Base-by-base conservation (phyloP, 257 asterid genomes). In the Solanum chaucha region DNA sequence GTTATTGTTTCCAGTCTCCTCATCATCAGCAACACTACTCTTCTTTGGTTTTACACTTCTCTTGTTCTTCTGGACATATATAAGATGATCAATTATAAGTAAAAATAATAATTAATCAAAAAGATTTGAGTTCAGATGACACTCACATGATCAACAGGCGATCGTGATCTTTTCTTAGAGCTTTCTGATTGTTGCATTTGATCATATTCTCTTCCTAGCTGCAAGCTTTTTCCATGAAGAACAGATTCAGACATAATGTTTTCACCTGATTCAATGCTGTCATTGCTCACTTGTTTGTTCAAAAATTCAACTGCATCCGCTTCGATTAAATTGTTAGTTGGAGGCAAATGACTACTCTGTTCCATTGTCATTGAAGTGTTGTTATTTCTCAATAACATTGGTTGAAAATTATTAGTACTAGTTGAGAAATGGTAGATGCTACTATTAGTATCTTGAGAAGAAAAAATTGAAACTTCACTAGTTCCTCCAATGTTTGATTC, bases 131-230 rank as follows among this genome's bases (percentile, higher is more conserved):
- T 48, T 81, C 11, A 28, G 28, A 81, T 46, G 44, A 46, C 4
- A 81, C 85, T 71, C 41, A 90, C 89, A 51, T 88, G 86, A 36
- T 86, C 74, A 74, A 86, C 70, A 67, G 90, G 91, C 26, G 58
- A 12, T 26, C 89, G 89, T 19, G 93, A 71, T 88, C 96, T 88
- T 91, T 92, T 94, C 92, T 89, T 94, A 30, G 91, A 86, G 72
- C 82, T 77, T 70, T 87, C 87, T 2, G 88, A 81, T 48, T 83
- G 19, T 48, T 87, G 87, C 64, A 61, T 26, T 73, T 84, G 64
- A 64, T 73, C 87, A 59, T 86, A 74, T 32, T 88, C 87, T 73
- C 73, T 82, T 32, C 70, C 87, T 3, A 67, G 85, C 46, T 51
- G 82, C 61, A 86, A 72, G n/a, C 5, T 17, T 8, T 64, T 84